Conservation (phyloP, 2,329 filamentous ascomycete species). For the Cladorrhinum sp. region DNA sequence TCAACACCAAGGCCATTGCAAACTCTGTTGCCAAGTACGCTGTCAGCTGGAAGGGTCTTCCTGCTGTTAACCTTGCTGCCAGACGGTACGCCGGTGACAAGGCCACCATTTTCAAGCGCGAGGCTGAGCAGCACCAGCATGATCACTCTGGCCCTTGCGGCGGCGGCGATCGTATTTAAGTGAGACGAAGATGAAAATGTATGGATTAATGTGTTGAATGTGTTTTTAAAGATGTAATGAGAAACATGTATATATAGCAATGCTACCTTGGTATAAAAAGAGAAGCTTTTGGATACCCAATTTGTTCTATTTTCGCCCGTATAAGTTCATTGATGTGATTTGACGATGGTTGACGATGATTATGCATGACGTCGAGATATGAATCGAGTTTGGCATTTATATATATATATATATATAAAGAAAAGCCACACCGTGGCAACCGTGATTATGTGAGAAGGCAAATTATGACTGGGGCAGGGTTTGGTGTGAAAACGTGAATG, state of each 20-base stretch:
- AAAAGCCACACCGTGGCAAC: too few relatives aligned
- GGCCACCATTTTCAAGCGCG: constrained; percentile 17
- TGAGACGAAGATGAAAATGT: background rate
- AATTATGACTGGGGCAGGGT: too few relatives aligned
- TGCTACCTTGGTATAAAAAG: too few relatives aligned
- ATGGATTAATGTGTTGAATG: background rate
- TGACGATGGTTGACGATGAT: too few relatives aligned
- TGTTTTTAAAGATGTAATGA: constrained; percentile 1
- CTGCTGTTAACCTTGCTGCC: constrained; percentile 16
- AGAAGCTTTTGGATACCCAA: background rate
- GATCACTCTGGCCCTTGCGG: constrained; percentile 25
- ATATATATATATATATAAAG: too few relatives aligned
- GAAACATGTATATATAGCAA: background rate
- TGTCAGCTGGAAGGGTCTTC: constrained; percentile 37
- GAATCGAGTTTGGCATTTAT: too few relatives aligned
- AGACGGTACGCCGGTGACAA: constrained; percentile 22
- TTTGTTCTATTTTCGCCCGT: background rate
- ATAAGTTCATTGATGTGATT: too few relatives aligned
- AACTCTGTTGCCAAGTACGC: constrained; percentile 43
- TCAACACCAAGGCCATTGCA: constrained; percentile 44
- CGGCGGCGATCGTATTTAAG: constrained; percentile 9
- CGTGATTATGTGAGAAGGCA: too few relatives aligned
- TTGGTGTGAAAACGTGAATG: too few relatives aligned
- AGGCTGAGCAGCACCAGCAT: constrained; percentile 14
- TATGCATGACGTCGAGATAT: too few relatives aligned